Evolutionary conservation across 495 filamentous ascomycete genomes (phyloP).

Genomic region (Staphylotrichum tortipilum): DNA sequence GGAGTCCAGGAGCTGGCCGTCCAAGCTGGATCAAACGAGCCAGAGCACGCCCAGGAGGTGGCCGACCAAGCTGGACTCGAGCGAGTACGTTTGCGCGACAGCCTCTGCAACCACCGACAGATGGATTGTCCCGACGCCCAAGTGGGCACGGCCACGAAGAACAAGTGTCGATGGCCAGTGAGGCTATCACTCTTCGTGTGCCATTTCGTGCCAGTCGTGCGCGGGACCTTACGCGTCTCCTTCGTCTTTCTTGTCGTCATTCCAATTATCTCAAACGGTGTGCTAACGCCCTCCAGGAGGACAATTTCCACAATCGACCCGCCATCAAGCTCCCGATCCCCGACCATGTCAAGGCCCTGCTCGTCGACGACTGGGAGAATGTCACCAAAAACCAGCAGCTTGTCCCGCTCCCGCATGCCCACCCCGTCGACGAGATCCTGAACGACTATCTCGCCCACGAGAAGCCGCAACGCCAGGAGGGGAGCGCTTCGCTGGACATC

Average conservation of each 20-base stretch:
- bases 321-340: slow-evolving; percentile 74
- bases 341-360: slow-evolving; percentile 75
- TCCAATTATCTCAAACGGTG: no score
- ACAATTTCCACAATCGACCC: slow-evolving; percentile 67
- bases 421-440: slow-evolving; percentile 68
- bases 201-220: neutral
- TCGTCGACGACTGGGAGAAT: slow-evolving; percentile 99
- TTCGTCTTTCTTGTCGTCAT: no score
- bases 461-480: slow-evolving; percentile 52
- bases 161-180: no score
- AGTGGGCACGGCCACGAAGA: neutral
- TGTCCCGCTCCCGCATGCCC: slow-evolving; percentile 68
- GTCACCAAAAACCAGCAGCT: slow-evolving; percentile 89
- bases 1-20: no score
- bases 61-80: neutral
- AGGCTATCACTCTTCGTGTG: no score
- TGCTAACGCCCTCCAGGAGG: slow-evolving; percentile 59
- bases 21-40: no score
- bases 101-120: no score
- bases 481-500: slow-evolving; percentile 66
- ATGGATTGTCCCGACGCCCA: neutral
- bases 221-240: no score
- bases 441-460: slow-evolving; percentile 67
- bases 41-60: neutral
- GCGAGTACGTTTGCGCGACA: neutral